These are phyloP conservation scores for Coniosporium apollinis DNA, from an alignment of 495 filamentous ascomycete species.

Conservation along the genomic window DNA sequence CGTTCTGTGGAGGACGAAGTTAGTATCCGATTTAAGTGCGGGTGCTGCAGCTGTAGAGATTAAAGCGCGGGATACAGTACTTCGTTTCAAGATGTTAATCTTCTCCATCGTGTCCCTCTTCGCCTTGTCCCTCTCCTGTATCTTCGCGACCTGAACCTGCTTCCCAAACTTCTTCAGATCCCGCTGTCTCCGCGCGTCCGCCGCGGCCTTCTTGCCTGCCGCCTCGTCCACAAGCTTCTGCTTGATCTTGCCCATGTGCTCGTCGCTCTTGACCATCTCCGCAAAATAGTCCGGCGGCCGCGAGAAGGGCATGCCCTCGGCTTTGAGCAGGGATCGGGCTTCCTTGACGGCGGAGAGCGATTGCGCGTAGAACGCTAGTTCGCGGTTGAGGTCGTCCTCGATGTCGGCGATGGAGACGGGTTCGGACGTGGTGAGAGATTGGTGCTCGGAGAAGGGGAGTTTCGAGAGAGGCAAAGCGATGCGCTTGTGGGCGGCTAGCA, in stretches of 20 bases:
- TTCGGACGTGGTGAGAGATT: conserved; percentile 37
- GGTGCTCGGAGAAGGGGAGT: conserved; percentile 48
- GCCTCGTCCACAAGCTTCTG: conserved; percentile 85
- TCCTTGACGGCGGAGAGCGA: conserved; percentile 59
- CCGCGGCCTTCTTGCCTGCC: conserved; percentile 75
- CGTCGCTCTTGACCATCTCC: conserved; percentile 96
- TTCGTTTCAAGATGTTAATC: conserved; percentile 83
- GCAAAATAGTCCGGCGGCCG: conserved; percentile 91
- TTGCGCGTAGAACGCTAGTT: conserved; percentile 87
- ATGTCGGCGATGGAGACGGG: conserved; percentile 45
- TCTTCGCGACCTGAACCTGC: conserved; percentile 90
- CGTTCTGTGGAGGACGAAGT: conserved; percentile 44
- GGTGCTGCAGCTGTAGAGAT: no score
- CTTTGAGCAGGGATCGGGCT: conserved; percentile 55
- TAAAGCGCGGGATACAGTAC: no score
- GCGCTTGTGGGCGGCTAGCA: conserved; percentile 57
- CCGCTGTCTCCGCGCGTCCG: conserved; percentile 77
- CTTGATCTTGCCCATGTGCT: conserved; percentile 95
- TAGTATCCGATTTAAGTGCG: no score
- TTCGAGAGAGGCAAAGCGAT: conserved; percentile 46
- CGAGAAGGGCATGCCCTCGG: conserved; percentile 69
- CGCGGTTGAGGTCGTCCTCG: conserved; percentile 76
- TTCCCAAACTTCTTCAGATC: conserved; percentile 99
- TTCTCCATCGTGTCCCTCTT: conserved; percentile 86
- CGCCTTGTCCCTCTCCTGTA: conserved; percentile 80